Percentiles rank a stretch among this genome's conserved stretches.
phyloP scores from a whole-genome alignment of 805 yeast species.

The Lachancea meyersii region DNA sequence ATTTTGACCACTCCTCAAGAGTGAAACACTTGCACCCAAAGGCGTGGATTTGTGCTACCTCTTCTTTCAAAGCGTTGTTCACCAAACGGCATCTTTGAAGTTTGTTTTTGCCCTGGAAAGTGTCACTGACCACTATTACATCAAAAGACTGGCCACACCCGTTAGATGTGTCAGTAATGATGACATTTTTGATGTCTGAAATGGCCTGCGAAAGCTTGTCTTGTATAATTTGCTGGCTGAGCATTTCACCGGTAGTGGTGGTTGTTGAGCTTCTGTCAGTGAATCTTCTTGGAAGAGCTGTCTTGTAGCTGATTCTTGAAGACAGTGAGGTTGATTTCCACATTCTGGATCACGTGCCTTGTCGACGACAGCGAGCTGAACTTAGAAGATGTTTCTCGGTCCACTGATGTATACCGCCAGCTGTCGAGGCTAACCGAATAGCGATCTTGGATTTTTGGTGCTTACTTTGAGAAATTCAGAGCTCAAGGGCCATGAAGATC shows the following conservation, averaged over 20 bases:
- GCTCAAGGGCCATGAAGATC: too few species aligned
- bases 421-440: too few species aligned
- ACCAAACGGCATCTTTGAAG: slow-evolving; percentile 83
- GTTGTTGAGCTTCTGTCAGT: not conserved
- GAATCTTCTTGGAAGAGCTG: not conserved
- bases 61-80: slow-evolving; percentile 72
- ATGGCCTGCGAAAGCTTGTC: slow-evolving; percentile 22
- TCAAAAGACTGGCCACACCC: slow-evolving; percentile 99
- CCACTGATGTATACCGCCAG: too few species aligned
- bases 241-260: slow-evolving; percentile 4
- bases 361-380: too few species aligned
- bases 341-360: too few species aligned
- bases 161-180: slow-evolving; percentile 48
- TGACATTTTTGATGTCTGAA: slow-evolving; percentile 28
- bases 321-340: too few species aligned
- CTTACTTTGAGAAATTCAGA: too few species aligned
- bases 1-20: slow-evolving; percentile 70
- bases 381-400: too few species aligned
- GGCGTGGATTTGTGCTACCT: slow-evolving; percentile 84
- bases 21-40: slow-evolving; percentile 91
- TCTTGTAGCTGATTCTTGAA: too few species aligned
- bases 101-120: slow-evolving; percentile 76
- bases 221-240: slow-evolving; percentile 24
- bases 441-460: too few species aligned
- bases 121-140: slow-evolving; percentile 69